Percentiles rank a stretch among this genome's conserved stretches.
phyloP scores from a whole-genome alignment of 805 yeast species.

The Candida andamanensis region DNA sequence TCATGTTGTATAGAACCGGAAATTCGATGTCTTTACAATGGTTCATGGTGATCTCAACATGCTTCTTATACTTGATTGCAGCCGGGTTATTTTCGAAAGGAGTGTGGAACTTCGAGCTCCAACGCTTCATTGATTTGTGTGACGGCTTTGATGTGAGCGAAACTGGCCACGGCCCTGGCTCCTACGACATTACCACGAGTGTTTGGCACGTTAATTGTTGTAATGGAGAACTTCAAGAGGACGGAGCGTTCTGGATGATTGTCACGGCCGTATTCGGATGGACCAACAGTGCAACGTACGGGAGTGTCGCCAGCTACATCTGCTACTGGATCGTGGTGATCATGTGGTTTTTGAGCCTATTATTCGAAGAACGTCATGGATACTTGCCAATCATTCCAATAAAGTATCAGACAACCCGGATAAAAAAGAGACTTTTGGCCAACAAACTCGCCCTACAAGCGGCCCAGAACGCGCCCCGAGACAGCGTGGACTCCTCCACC shows the following conservation, averaged over 20 bases:
- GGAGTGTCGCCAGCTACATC: slow-evolving; percentile 71
- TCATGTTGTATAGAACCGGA: slow-evolving; percentile 69
- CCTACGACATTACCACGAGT: slow-evolving; percentile 71
- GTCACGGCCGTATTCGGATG: slow-evolving; percentile 86
- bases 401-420: slow-evolving; percentile 51
- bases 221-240: slow-evolving; percentile 79
- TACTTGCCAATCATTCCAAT: slow-evolving; percentile 59
- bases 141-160: slow-evolving; percentile 83
- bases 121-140: slow-evolving; percentile 66
- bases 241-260: slow-evolving; percentile 72
- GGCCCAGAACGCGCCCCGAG: background rate
- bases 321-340: slow-evolving; percentile 62
- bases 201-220: slow-evolving; percentile 96
- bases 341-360: slow-evolving; percentile 34
- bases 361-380: slow-evolving; percentile 53
- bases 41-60: slow-evolving; percentile 69
- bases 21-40: slow-evolving; percentile 69
- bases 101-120: slow-evolving; percentile 85
- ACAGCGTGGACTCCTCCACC: slow-evolving; percentile 11
- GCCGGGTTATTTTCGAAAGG: slow-evolving; percentile 86
- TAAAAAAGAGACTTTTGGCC: slow-evolving; percentile 30
- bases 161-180: slow-evolving; percentile 90
- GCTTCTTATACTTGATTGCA: slow-evolving; percentile 77
- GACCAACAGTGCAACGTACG: slow-evolving; percentile 92
- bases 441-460: background rate